Evolutionary conservation across 1,284 basidiomycete species (phyloP).

Genomic region (Rhodofomes roseus): DNA sequence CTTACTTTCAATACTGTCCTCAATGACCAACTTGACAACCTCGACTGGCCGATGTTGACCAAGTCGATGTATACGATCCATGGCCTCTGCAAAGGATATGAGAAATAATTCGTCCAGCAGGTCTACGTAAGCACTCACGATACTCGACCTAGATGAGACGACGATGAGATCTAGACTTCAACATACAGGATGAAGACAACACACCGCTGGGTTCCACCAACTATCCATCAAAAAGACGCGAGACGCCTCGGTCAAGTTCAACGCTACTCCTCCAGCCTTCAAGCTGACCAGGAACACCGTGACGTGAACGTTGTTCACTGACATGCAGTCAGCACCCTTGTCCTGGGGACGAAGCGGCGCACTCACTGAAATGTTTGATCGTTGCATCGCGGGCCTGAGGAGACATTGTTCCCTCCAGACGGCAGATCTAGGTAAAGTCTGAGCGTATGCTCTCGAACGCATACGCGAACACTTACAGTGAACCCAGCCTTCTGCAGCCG

Average conservation of each 20-base stretch:
- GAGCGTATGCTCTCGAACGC: neutral
- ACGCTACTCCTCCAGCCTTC: constrained; percentile 95
- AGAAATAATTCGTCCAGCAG: constrained; percentile 11
- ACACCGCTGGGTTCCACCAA: constrained; percentile 88
- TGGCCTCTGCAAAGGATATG: constrained; percentile 65
- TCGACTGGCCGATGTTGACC: constrained; percentile 91
- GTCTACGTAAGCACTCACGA: constrained; percentile 41
- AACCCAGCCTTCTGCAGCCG: constrained; percentile 91
- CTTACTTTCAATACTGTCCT: constrained; percentile 95
- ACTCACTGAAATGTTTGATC: constrained; percentile 89
- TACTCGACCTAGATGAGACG: constrained; percentile 50
- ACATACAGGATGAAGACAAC: constrained; percentile 18
- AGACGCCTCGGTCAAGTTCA: constrained; percentile 91
- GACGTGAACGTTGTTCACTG: constrained; percentile 90
- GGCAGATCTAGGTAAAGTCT: constrained; percentile 67
- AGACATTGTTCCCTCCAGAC: constrained; percentile 95
- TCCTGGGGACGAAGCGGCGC: neutral
- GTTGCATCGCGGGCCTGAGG: constrained; percentile 95
- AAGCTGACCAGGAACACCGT: constrained; percentile 95
- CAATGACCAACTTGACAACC: constrained; percentile 91
- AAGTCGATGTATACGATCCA: constrained; percentile 93
- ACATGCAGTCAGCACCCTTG: constrained; percentile 3
- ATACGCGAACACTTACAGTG: constrained; percentile 39
- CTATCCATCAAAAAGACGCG: constrained; percentile 91
- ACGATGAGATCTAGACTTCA: constrained; percentile 2